phyloP scores from a whole-genome alignment of 345 rosid genomes.

The Lumnitzera littorea region DNA sequence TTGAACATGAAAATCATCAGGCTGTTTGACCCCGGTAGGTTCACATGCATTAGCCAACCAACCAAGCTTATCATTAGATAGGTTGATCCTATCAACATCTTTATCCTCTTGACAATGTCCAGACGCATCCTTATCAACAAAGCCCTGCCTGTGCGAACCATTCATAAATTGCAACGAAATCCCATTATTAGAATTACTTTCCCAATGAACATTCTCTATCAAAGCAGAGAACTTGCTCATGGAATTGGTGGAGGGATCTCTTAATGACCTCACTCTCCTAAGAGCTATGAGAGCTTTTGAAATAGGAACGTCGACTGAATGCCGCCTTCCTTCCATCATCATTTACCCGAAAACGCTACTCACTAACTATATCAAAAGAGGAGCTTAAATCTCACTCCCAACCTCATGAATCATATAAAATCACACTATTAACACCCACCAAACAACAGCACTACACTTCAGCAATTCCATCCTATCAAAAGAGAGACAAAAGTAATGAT shows the following conservation, averaged over 20 bases:
- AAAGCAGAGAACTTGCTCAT: slow-evolving; percentile 88
- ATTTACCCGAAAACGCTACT: neutral
- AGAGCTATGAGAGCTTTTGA: slow-evolving; percentile 85
- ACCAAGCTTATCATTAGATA: slow-evolving; percentile 17
- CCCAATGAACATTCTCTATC: slow-evolving; percentile 82
- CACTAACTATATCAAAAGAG: neutral
- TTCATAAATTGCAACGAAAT: slow-evolving; percentile 48
- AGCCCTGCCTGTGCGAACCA: slow-evolving; percentile 20
- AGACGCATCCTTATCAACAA: slow-evolving; percentile 18
- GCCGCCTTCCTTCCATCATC: slow-evolving; percentile 69
- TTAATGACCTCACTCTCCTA: slow-evolving; percentile 81
- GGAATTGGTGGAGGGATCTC: slow-evolving; percentile 92
- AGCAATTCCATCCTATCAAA: slow-evolving; percentile 24
- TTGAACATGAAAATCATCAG: slow-evolving; percentile 25
- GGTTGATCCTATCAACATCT: slow-evolving; percentile 16
- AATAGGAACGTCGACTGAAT: slow-evolving; percentile 87
- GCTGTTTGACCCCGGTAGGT: slow-evolving; percentile 5
- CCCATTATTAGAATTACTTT: slow-evolving; percentile 63
- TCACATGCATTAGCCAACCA: slow-evolving; percentile 11
- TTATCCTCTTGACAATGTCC: slow-evolving; percentile 24
- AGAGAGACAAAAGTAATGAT: neutral
- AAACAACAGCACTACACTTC: neutral
- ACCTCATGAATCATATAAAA: neutral
- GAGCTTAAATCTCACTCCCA: slow-evolving; percentile 3
- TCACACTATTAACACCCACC: no score